Evolutionary conservation across 768 basidiomycete species (phyloP).

Genomic region (Tulasnella sp.): DNA sequence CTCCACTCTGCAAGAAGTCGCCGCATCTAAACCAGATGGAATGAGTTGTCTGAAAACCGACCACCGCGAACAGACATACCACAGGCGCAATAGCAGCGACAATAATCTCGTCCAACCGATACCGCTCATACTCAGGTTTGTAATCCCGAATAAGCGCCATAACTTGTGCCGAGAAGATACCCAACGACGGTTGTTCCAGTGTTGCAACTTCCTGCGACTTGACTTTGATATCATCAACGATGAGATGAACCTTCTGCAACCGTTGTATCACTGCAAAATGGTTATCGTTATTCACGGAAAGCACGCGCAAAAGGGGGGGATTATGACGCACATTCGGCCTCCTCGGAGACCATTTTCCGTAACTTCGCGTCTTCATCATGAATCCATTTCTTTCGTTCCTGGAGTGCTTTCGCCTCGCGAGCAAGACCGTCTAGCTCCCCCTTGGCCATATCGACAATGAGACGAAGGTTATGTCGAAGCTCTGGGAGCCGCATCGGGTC

Average conservation of each 20-base stretch:
- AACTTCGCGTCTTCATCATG: constrained; percentile 57
- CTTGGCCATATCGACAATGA: constrained; percentile 74
- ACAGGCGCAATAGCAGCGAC: constrained; percentile 83
- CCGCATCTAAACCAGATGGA: constrained; percentile 37
- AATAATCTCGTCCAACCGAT: constrained; percentile 79
- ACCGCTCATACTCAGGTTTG: constrained; percentile 57
- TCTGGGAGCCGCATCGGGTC: constrained; percentile 88
- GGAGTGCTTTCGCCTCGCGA: constrained; percentile 72
- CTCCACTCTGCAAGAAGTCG: constrained; percentile 67
- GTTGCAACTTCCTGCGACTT: constrained; percentile 48
- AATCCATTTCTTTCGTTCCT: constrained; percentile 66
- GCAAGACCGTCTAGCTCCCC: constrained; percentile 79
- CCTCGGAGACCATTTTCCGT: constrained; percentile 54
- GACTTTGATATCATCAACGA: constrained; percentile 56
- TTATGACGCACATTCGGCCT: constrained; percentile 53
- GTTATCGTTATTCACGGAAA: not conserved
- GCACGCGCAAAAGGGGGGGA: not conserved
- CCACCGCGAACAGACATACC: constrained; percentile 28
- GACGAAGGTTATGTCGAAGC: constrained; percentile 86
- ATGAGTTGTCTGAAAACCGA: not conserved
- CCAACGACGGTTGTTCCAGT: constrained; percentile 59
- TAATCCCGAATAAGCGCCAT: constrained; percentile 60
- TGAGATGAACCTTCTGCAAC: constrained; percentile 61
- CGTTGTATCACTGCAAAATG: constrained; percentile 52
- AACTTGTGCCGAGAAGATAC: constrained; percentile 60